phyloP scores from a whole-genome alignment of 495 filamentous ascomycete species.

The Tuber melanosporum region DNA sequence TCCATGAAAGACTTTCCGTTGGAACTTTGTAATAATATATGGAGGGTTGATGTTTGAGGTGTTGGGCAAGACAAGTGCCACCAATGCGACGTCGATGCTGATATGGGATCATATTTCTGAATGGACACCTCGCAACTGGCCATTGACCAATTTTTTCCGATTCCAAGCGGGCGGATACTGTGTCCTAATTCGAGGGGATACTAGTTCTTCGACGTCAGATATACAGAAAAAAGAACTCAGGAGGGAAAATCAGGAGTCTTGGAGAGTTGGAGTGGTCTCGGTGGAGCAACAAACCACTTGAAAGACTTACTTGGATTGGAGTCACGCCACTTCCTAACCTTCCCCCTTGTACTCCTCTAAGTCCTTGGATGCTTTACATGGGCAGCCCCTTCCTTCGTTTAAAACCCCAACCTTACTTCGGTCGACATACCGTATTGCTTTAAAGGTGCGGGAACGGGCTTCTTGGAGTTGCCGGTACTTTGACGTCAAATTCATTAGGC shows the following conservation, averaged over 20 bases:
- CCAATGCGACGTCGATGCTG: background rate
- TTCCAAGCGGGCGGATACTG: background rate
- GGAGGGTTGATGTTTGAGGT: background rate
- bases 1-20: background rate
- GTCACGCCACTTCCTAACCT: constrained; percentile 32
- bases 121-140: background rate
- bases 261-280: constrained; percentile 24
- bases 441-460: constrained; percentile 33
- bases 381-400: background rate
- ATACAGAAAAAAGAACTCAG: constrained; percentile 4
- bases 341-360: constrained; percentile 31
- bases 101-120: background rate
- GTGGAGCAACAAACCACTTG: constrained; percentile 34
- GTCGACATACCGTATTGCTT: constrained; percentile 23
- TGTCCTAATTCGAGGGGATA: background rate
- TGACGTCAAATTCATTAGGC: constrained; percentile 21
- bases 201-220: background rate
- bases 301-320: constrained; percentile 35
- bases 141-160: background rate
- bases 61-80: background rate
- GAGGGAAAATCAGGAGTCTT: constrained; percentile 35
- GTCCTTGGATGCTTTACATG: constrained; percentile 10
- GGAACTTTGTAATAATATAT: background rate
- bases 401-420: background rate
- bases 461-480: constrained; percentile 17